Evolutionary conservation across 257 asterid genomes (phyloP).

Genomic region (Agastache rugosa): DNA sequence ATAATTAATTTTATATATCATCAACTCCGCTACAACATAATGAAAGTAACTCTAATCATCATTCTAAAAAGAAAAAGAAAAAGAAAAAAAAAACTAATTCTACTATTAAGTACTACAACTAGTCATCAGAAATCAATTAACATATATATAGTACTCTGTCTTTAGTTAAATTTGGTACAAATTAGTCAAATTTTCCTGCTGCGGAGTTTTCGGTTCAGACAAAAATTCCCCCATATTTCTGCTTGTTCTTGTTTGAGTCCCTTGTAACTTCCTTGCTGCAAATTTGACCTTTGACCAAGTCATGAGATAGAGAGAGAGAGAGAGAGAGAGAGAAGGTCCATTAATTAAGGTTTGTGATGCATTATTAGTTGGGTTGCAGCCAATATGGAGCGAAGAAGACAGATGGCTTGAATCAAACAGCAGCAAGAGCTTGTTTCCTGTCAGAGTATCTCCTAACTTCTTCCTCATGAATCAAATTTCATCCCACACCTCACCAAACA

Average conservation of each 20-base stretch:
- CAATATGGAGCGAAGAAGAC: slow-evolving; percentile 79
- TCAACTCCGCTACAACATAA: no score
- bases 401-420: slow-evolving; percentile 47
- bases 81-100: no score
- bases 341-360: no score
- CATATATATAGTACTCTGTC: no score
- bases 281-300: slow-evolving; percentile 24
- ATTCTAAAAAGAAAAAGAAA: background rate
- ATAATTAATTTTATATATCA: no score
- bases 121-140: background rate
- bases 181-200: slow-evolving; percentile 2
- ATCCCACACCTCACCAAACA: slow-evolving; percentile 7
- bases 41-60: no score
- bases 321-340: background rate
- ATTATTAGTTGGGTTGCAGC: slow-evolving; percentile 46
- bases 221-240: background rate
- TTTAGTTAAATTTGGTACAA: background rate
- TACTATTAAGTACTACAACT: background rate
- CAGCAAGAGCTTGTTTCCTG: slow-evolving; percentile 51
- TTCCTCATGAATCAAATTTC: slow-evolving; percentile 46
- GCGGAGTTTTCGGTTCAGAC: background rate
- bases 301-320: background rate
- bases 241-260: background rate
- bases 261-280: background rate
- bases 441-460: slow-evolving; percentile 62